Evolutionary conservation across 768 basidiomycete species (phyloP), one percentile per base, ranked within the genome.

Genomic region (Lepiota subincarnata): DNA sequence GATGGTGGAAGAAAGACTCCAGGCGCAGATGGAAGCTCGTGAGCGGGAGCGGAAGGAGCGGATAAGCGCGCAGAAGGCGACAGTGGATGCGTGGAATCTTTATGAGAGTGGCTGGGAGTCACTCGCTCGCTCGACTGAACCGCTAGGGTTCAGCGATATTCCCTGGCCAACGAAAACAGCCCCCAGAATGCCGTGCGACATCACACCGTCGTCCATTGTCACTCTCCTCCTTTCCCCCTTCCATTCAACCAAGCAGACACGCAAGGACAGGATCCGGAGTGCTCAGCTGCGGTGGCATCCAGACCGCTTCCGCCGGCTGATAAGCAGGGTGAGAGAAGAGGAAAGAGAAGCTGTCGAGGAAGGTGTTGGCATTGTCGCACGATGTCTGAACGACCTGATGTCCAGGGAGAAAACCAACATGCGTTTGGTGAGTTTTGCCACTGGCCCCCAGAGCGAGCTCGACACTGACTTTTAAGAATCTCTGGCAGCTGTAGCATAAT

Each of bases 281-380:
- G 87, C 86, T 0, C 76, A 87, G 66, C 77, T 87, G 18, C 75
- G 86, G 39, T 91, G 88, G 88, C 89, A 92, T 63, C 90, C 89
- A 2, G 89, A 92, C 66, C 72, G 87, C 41, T 90, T 90, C 70
- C 69, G 78, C 53, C 70, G 85, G 36, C 56, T 86, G 39, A 65
- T 86, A 49, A 65, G 61, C 12, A 73, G 80, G 60, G 80, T 89
- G 2, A 63, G 60, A 3, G 77, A 76, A 35, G 68, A 70, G 44
- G 86, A 90, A 35, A 79, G 62, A 61, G 70, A 57, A 16, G 59
- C 59, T 28, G 81, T 89, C 4, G 81, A 86, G 59, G 79, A 80
- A 55, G 82, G 78, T 0, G 84, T 83, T 12, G 87, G 86, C 6
- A 70, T 80, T 36, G 76, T 92, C 12, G 83, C 81, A 1, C 71